Base-by-base conservation (phyloP, 2,329 filamentous ascomycete species). In the Coniochaeta hoffmannii region DNA sequence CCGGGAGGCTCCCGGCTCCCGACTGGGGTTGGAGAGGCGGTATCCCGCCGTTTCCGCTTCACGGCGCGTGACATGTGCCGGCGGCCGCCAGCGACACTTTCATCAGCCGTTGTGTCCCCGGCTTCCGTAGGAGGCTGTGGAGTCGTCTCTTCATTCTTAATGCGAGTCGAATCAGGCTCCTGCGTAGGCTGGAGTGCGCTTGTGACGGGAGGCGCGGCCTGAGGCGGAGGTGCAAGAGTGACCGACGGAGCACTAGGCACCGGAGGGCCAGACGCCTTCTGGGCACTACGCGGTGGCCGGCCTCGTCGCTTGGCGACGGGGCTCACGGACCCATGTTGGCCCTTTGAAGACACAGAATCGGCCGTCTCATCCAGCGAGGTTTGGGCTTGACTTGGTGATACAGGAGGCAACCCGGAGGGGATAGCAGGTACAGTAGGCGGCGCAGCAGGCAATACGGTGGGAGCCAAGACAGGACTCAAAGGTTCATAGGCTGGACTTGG, bases 91-190 rank as follows among this genome's bases (percentile, higher is more conserved):
- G 70, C 67, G 5, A 71, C 69, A 55, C 75, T 76, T 63, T 85
- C 81, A 57, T 83, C 80, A 5, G 77, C 75, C 2, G 77, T 79
- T 2, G 77, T 81, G 57, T 83, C 81, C 17, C 76, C 78, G 5
- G 74, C 70, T 55, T 86, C 82, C 50, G 83, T 80, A 3, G 76
- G 68, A 7, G 74, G 73, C 31, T 71, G 69, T 1, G 83, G 82
- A 4, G 82, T 86, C 7, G 74, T 72, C 38, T 73, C 80, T 65
- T 87, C 83, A 57, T 83, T 71, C 71, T 87, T 86, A 54, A 86
- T 77, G 54, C 66, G 73, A n/a, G 69, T 52, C 28, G 59, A 69
- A 46, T 72, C 68, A 35, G 71, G 67, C 53, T 81, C 78, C 52
- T 67, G 72, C 14, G 66, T 51, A 26, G 51, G 70, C 49, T 50